phyloP scores from a whole-genome alignment of 202 grass and related monocot genomes.

The Sporobolus alterniflorus region DNA sequence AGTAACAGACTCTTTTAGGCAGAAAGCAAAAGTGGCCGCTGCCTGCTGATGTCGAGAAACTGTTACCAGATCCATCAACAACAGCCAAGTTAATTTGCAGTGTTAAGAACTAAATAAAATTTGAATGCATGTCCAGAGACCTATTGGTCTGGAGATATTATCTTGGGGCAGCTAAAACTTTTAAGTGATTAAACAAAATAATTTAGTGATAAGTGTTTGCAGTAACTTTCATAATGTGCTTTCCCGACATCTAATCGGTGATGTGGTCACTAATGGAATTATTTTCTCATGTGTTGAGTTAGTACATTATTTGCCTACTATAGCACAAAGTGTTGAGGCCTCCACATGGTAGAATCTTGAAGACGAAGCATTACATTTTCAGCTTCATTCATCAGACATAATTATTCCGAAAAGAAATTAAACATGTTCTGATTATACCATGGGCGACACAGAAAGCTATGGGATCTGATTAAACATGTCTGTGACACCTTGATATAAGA shows the following conservation, averaged over 20 bases:
- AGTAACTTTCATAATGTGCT: background rate
- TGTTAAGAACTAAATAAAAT: background rate
- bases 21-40: background rate
- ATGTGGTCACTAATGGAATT: background rate
- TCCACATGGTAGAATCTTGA: background rate
- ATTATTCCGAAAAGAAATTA: background rate
- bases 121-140: background rate
- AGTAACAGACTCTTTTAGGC: background rate
- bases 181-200: background rate
- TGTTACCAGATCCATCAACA: background rate
- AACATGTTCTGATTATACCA: background rate
- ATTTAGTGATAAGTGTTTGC: background rate
- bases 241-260: background rate
- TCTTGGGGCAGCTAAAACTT: background rate
- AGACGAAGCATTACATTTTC: background rate
- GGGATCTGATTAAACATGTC: conserved; percentile 7
- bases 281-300: background rate
- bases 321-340: background rate
- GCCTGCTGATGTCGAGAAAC: background rate
- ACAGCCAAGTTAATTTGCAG: background rate
- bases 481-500: background rate
- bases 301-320: background rate
- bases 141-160: background rate
- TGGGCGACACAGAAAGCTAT: background rate
- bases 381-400: background rate